Percentiles rank a stretch among this genome's conserved stretches.
Conservation (phyloP, 2,329 filamentous ascomycete genomes). For the Xylariales sp. region DNA sequence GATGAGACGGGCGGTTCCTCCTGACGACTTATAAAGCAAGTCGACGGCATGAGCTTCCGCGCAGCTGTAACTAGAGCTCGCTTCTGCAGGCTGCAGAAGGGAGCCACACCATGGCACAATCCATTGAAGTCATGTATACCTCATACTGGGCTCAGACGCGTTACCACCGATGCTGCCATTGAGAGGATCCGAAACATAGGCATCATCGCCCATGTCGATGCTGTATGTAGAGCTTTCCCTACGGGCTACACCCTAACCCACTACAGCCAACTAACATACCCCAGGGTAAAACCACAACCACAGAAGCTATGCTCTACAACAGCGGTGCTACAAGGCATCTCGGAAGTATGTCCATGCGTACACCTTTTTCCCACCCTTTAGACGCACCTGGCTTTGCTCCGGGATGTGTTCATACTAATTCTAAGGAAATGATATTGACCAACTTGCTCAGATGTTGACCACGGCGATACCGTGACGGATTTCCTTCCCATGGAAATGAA, state of each 20-base stretch:
- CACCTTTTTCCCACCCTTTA: no score
- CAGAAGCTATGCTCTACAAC: constrained; percentile 98
- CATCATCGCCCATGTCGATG: constrained; percentile 98
- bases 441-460: constrained; percentile 72
- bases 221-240: constrained; percentile 45
- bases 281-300: constrained; percentile 92
- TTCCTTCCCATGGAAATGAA: constrained; percentile 90
- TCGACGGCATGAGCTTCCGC: constrained; percentile 21
- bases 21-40: no score
- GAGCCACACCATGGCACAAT: no score
- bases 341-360: constrained; percentile 49
- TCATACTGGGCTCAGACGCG: constrained; percentile 10
- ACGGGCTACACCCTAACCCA: no score
- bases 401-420: no score
- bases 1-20: constrained; percentile 4
- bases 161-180: constrained; percentile 31
- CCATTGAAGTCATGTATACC: no score
- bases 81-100: no score
- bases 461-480: constrained; percentile 95
- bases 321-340: constrained; percentile 84
- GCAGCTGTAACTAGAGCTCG: constrained; percentile 18
- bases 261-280: constrained; percentile 14
- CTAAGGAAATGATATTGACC: no score
- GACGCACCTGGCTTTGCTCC: no score
- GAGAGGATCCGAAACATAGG: constrained; percentile 86